Evolutionary conservation across 1,139 yeast species (phyloP), one percentile per base, ranked within the genome.

Genomic region (Yarrowia galli): DNA sequence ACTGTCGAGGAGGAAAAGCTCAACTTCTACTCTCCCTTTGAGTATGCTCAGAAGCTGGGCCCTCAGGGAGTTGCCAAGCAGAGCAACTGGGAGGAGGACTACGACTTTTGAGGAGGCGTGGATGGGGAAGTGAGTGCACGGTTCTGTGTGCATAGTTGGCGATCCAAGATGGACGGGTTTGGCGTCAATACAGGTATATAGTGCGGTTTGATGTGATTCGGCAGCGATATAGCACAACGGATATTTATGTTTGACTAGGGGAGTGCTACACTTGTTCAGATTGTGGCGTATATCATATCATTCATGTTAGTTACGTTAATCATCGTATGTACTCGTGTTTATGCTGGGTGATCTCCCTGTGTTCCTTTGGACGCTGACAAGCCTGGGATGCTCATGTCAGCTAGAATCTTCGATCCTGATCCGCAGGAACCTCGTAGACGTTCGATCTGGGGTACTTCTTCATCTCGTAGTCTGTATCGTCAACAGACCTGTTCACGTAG

Each of bases 11-110:
- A 68, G 16, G 68, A 68, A 16, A 61, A 46, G 35, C 68, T 64
- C 20, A 56, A 63, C 25, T 51, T 68, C 22, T 66, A 68, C 35
- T 72, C 75, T 28, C 70, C 78, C 15, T 70, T 75, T 42, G 73
- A 71, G 35, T 71, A 69, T 15, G 78, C 77, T 9, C 69, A 71
- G 64, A 61, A 67, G 45, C 67, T 73, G 23, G 74, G 74, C 1
- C 73, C 72, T 3, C 64, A 68, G 20, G 72, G 73, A 5, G 68
- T 73, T 13, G 72, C 71, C 22, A 64, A 64, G 38, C 67, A 68
- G 23, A 53, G 71, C 54, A 70, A 69, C 68, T 75, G 78, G 78
- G 78, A 75, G 54, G 78, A 75, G 69, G 69, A 72, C 51, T 75
- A 74, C 64, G 73, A 74, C 43, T 61, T 61, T 61, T 61, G 66